Percentiles rank a stretch among this genome's conserved stretches.
Conservation (phyloP, 257 asterid genomes). For the Parsonsia alboflavescens region DNA sequence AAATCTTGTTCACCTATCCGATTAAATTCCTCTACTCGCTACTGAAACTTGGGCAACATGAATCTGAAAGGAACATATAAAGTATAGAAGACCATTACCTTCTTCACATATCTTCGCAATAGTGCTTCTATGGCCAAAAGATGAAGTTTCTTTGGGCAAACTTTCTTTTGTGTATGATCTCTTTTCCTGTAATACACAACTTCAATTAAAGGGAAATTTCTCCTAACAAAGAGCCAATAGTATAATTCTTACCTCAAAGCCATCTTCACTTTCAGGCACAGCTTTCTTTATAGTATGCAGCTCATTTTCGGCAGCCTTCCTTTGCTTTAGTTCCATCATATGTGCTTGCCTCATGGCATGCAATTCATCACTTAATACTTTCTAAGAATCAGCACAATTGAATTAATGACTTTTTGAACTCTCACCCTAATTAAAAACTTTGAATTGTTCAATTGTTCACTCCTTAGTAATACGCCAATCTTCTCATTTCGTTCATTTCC, state of each 20-base stretch:
- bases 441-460: background rate
- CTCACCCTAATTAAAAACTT: constrained; percentile 11
- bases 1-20: background rate
- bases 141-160: constrained; percentile 39
- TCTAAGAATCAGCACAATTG: constrained; percentile 32
- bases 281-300: constrained; percentile 47
- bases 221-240: constrained; percentile 7
- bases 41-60: background rate
- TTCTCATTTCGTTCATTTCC: background rate
- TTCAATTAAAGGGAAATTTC: constrained; percentile 8
- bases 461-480: background rate
- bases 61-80: background rate
- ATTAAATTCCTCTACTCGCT: background rate
- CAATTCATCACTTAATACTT: constrained; percentile 45
- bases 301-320: constrained; percentile 72
- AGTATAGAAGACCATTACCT: constrained; percentile 48
- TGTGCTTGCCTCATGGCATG: constrained; percentile 46
- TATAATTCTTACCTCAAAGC: constrained; percentile 58
- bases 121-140: constrained; percentile 62
- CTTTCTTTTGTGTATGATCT: constrained; percentile 48
- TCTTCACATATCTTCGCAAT: constrained; percentile 88
- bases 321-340: constrained; percentile 56
- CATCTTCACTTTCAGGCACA: constrained; percentile 84
- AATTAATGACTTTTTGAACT: constrained; percentile 13
- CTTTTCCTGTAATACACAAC: constrained; percentile 57